These are phyloP conservation scores for Aureobasidium lini DNA, from an alignment of 2,329 filamentous ascomycete species.

Conservation along the genomic window DNA sequence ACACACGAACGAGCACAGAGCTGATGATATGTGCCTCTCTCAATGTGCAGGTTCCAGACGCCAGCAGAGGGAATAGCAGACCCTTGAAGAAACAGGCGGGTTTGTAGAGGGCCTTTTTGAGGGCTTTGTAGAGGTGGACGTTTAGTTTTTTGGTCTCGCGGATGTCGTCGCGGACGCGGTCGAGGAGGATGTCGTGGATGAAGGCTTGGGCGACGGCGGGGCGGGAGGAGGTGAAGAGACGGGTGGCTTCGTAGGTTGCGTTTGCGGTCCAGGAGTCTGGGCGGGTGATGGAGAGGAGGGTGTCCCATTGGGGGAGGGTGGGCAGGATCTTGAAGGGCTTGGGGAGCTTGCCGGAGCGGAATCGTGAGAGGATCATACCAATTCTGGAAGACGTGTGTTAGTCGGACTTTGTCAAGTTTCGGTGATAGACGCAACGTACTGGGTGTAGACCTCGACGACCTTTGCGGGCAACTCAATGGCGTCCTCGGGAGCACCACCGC, in stretches of 20 bases:
- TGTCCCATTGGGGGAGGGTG: constrained; percentile 85
- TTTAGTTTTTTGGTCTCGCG: constrained; percentile 91
- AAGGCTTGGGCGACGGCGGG: constrained; percentile 75
- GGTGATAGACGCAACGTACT: constrained; percentile 41
- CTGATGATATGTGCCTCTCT: constrained; percentile 88
- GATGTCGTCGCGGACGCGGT: constrained; percentile 88
- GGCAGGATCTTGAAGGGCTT: constrained; percentile 98
- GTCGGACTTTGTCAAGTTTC: background rate
- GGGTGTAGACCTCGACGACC: constrained; percentile 88
- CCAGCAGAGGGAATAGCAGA: constrained; percentile 82
- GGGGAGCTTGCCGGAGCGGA: constrained; percentile 91
- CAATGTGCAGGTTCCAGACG: constrained; percentile 78
- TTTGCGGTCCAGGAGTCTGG: constrained; percentile 74
- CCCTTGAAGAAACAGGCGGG: constrained; percentile 96
- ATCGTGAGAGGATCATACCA: constrained; percentile 79
- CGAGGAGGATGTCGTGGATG: constrained; percentile 77
- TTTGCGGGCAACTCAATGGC: constrained; percentile 82
- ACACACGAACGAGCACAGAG: constrained; percentile 75
- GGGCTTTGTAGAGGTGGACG: constrained; percentile 84
- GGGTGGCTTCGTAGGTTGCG: constrained; percentile 79
- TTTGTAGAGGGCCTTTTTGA: constrained; percentile 91
- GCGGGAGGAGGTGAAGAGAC: constrained; percentile 83
- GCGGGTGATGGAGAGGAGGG: constrained; percentile 74
- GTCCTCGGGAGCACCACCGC: constrained; percentile 60
- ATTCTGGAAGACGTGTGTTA: constrained; percentile 36